Base-by-base conservation (phyloP, 2,329 filamentous ascomycete genomes). In the Aspergillus sp. region DNA sequence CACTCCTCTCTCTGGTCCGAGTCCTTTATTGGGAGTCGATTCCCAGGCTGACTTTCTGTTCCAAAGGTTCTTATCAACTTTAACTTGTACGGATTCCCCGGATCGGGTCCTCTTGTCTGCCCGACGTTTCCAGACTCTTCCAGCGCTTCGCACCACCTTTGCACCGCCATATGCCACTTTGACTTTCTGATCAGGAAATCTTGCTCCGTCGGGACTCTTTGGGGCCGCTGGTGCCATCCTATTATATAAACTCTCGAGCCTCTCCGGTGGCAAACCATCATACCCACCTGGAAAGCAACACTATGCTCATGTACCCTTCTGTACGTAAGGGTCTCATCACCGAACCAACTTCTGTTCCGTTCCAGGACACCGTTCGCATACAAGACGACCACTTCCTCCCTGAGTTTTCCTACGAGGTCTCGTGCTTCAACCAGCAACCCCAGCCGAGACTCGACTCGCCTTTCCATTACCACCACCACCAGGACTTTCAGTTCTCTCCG, bases 261-360 rank as follows among this genome's bases (percentile, higher is more conserved):
- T 49, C 47, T 56, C 51, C 52, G 48, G 60, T 63, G 60, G 60
- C 60, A 47, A 62, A 60, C 39, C 41, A 44, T 36, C 46, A 29
- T 41, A 38, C 41, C 42, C 19, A 19, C 19, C 19, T 19, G 19
- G 19, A 19, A 58, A 55, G 52, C 52, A 56, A 43, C 59, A 66
- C 59, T 59, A 68, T 68, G 65, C 62, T 64, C 58, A 61, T 64
- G 57, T 57, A 65, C 55, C 60, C 65, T 46, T 47, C 52, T n/a
- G 48, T 53, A 68, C 65, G 65, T 66, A 68, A 68, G 62, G 64
- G 57, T 64, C 60, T 65, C 61, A 65, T 67, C 63, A 66, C 58
- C 48, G 64, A 65, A 59, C 60, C 63, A 51, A 46, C 58, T 28
- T 49, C 51, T 39, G 33, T 47, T 42, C 40, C 51, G 54, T 54